These are phyloP conservation scores for Aphanomyces invadans DNA, from an alignment of 352 stramenopile species.

Conservation along the genomic window DNA sequence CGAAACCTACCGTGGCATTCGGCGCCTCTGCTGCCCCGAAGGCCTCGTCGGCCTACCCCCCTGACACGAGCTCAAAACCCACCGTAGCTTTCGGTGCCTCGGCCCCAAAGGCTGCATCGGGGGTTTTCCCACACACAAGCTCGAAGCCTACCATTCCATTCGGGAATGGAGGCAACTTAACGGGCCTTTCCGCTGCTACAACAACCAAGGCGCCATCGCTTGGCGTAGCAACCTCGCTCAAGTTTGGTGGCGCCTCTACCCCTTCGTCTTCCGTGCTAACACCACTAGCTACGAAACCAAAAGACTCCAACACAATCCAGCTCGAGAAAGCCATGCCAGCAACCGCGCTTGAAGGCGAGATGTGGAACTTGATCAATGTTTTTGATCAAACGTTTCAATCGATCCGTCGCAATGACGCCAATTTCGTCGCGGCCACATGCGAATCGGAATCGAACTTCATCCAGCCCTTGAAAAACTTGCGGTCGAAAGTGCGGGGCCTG, in stretches of 20 bases:
- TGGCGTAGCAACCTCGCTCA: too few species aligned
- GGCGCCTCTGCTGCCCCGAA: background rate
- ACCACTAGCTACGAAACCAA: background rate
- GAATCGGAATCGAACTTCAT: background rate
- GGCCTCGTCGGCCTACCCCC: slow-evolving; percentile 1
- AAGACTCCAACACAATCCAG: background rate
- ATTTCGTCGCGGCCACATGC: background rate
- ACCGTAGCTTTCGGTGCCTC: background rate
- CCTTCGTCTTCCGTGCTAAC: background rate
- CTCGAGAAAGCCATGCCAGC: slow-evolving; percentile 27
- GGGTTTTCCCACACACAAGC: background rate
- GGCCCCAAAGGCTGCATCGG: background rate
- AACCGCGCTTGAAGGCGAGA: slow-evolving; percentile 44
- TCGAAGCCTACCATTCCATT: background rate
- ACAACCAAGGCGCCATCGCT: background rate
- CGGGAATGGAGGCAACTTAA: too few species aligned
- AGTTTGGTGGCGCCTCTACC: background rate
- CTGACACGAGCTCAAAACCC: slow-evolving; percentile 3
- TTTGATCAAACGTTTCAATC: slow-evolving; percentile 51
- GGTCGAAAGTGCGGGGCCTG: background rate
- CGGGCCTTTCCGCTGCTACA: too few species aligned
- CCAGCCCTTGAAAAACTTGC: background rate
- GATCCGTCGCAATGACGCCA: background rate
- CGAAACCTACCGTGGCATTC: background rate
- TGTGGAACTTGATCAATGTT: slow-evolving; percentile 65